Percentiles rank a stretch among this genome's conserved stretches.
Evolutionary conservation across 768 basidiomycete genomes (phyloP).

Genomic region (Suillus clintonianus): DNA sequence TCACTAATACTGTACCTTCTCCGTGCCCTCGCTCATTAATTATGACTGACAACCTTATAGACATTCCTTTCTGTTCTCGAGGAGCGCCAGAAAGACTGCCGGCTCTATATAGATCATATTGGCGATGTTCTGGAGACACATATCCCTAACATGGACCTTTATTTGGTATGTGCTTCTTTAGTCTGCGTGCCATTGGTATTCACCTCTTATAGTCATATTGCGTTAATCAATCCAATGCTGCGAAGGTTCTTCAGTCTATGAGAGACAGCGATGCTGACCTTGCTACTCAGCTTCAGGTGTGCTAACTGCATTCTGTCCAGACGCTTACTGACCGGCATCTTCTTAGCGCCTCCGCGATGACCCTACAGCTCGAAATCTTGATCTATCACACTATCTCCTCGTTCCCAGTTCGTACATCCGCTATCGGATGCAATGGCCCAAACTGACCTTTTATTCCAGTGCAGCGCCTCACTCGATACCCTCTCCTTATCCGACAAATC

Average conservation of each 20-base stretch:
- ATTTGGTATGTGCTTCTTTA: conserved; percentile 55
- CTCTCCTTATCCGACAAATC: conserved; percentile 85
- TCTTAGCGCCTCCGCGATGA: conserved; percentile 72
- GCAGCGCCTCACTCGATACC: conserved; percentile 96
- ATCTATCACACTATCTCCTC: conserved; percentile 87
- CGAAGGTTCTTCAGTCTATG: conserved; percentile 72
- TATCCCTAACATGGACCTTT: conserved; percentile 75
- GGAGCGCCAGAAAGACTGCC: conserved; percentile 85
- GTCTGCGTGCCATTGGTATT: not conserved
- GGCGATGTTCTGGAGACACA: conserved; percentile 81
- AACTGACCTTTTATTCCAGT: conserved; percentile 44
- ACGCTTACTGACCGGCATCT: not conserved
- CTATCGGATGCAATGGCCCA: not conserved
- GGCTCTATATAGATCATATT: conserved; percentile 85
- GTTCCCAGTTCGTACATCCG: conserved; percentile 67
- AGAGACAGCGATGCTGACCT: conserved; percentile 69
- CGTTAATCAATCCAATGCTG: conserved; percentile 81
- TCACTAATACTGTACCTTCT: conserved; percentile 73
- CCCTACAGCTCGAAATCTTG: conserved; percentile 75
- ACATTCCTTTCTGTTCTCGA: conserved; percentile 87
- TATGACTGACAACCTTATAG: conserved; percentile 34
- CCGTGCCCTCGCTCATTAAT: not conserved
- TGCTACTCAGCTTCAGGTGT: conserved; percentile 66
- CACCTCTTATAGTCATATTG: conserved; percentile 69
- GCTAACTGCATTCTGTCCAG: not conserved